These are phyloP conservation scores for Pleurotus platypus DNA, from an alignment of 768 basidiomycete genomes.

Conservation along the genomic window DNA sequence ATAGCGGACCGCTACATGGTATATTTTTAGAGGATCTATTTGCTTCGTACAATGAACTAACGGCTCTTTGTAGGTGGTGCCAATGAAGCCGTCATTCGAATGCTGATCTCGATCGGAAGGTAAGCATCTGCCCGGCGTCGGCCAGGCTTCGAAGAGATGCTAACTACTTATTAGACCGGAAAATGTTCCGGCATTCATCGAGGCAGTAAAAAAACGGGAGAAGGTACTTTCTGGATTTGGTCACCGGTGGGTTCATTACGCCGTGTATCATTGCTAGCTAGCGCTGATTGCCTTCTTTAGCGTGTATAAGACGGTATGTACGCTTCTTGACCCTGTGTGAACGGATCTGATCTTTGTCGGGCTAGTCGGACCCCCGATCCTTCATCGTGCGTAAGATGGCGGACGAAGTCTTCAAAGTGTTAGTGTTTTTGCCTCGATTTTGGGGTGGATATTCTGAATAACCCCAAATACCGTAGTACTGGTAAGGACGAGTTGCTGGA, in stretches of 20 bases:
- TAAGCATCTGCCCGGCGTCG: constrained; percentile 26
- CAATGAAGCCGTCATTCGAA: constrained; percentile 92
- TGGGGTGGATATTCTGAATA: background rate
- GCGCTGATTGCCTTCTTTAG: constrained; percentile 20
- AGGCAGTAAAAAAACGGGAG: constrained; percentile 84
- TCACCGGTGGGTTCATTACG: constrained; percentile 52
- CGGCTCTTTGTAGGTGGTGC: constrained; percentile 58
- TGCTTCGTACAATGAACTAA: background rate
- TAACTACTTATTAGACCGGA: constrained; percentile 48
- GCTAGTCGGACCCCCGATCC: constrained; percentile 83
- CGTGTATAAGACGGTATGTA: constrained; percentile 70
- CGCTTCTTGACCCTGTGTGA: background rate
- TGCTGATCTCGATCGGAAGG: constrained; percentile 87
- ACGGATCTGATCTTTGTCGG: constrained; percentile 7
- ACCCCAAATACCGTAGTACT: constrained; percentile 44
- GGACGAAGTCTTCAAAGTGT: constrained; percentile 90
- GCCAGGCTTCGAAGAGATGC: background rate
- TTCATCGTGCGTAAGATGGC: constrained; percentile 89
- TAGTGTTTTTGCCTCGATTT: constrained; percentile 19
- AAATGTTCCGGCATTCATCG: constrained; percentile 82
- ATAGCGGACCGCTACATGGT: constrained; percentile 72
- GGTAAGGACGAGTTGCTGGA: constrained; percentile 83
- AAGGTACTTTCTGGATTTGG: constrained; percentile 90
- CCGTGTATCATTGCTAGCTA: too few species aligned
- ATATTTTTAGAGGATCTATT: constrained; percentile 9